Percentiles rank a stretch among this genome's conserved stretches.
Conservation (phyloP, 495 filamentous ascomycete genomes). For the Parmelia sp. region DNA sequence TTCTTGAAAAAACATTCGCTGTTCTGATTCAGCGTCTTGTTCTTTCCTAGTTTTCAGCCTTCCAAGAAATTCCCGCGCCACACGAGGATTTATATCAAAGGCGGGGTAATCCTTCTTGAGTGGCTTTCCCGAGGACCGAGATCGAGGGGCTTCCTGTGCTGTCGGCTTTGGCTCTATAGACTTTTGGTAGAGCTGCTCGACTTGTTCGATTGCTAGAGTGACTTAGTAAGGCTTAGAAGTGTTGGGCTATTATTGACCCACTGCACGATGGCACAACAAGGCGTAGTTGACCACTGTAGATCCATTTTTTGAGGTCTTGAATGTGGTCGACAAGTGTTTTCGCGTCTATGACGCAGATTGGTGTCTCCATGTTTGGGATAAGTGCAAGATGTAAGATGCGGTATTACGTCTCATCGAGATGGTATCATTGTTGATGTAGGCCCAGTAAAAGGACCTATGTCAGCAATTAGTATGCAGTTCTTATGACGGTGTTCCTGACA, state of each 20-base stretch:
- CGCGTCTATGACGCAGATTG: slow-evolving; percentile 68
- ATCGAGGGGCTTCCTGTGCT: slow-evolving; percentile 22
- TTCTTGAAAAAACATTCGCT: slow-evolving; percentile 16
- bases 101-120: slow-evolving; percentile 23
- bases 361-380: slow-evolving; percentile 19
- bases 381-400: slow-evolving; percentile 13
- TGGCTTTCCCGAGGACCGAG: slow-evolving; percentile 21
- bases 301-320: slow-evolving; percentile 63
- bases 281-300: slow-evolving; percentile 55
- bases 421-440: slow-evolving; percentile 20
- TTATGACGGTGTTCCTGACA: not conserved
- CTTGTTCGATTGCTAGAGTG: slow-evolving; percentile 48
- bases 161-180: slow-evolving; percentile 21
- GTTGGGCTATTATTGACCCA: slow-evolving; percentile 35
- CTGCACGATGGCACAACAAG: slow-evolving; percentile 65
- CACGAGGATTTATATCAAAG: slow-evolving; percentile 26
- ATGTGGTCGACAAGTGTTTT: slow-evolving; percentile 63
- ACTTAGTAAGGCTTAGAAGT: slow-evolving; percentile 19
- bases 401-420: slow-evolving; percentile 23
- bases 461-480: slow-evolving; percentile 7
- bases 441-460: slow-evolving; percentile 21
- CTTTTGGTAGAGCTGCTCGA: slow-evolving; percentile 34
- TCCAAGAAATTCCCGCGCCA: slow-evolving; percentile 24
- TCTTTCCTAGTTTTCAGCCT: slow-evolving; percentile 22
- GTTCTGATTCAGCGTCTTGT: slow-evolving; percentile 13